A percentile compares a stretch with the other conserved stretches of the same genome.
Evolutionary conservation across 106 monocot genomes (phyloP).

Genomic region (Gastrodia elata): DNA sequence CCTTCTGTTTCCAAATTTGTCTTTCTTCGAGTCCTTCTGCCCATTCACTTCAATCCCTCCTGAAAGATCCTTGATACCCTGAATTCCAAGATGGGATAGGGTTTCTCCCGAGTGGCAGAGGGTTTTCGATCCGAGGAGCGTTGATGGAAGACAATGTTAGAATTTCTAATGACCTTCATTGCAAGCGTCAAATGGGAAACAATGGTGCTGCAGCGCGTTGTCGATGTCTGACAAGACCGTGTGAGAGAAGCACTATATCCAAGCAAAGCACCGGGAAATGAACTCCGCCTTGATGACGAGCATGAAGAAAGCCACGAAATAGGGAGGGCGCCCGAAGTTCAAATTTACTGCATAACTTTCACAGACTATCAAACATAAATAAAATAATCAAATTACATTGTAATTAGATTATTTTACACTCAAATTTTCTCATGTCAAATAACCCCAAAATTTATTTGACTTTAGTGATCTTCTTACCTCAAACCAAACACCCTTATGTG

Average conservation of each 20-base stretch:
- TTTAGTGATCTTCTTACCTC: too few species aligned
- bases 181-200: slow-evolving; percentile 99
- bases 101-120: neutral
- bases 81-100: slow-evolving; percentile 4
- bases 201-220: slow-evolving; percentile 92
- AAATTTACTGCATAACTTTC: too few species aligned
- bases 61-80: neutral
- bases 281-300: slow-evolving; percentile 71
- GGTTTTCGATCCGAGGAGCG: neutral
- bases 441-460: too few species aligned
- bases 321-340: too few species aligned
- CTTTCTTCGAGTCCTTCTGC: neutral
- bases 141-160: slow-evolving; percentile 36
- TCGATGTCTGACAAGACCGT: slow-evolving; percentile 99
- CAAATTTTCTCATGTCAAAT: too few species aligned
- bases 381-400: too few species aligned
- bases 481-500: too few species aligned
- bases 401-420: too few species aligned
- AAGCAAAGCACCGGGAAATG: slow-evolving; percentile 90
- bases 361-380: too few species aligned
- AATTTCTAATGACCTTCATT: slow-evolving; percentile 78
- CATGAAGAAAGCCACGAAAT: slow-evolving; percentile 21
- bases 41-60: neutral
- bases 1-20: neutral
- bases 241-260: slow-evolving; percentile 97